Evolutionary conservation across 164 flowering plant genomes (phyloP), one percentile per base, ranked within the genome.

Genomic region (Aristolochia fimbriata): DNA sequence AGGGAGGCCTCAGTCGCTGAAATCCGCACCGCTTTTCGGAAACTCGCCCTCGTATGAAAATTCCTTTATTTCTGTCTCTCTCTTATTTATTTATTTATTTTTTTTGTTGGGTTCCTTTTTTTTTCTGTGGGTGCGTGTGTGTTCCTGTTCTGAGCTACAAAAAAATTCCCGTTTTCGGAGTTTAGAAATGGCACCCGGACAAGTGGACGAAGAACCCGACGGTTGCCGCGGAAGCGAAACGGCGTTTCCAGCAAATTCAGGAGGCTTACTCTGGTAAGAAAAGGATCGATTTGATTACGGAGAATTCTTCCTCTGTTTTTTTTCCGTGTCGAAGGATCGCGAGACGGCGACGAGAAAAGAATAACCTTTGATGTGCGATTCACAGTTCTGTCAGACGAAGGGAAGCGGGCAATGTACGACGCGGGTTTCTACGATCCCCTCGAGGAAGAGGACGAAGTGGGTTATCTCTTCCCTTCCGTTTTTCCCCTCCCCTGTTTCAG

Each of bases 181-280:
- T 57, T 55, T 23, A 91, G 97, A 82, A 81, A 71, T 91, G 98
- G 96, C 98, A 91, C 64, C 98, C 98, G 59, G 98, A 91, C 58
- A 70, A 80, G 71, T 82, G 84, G 81, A 62, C 76, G 51, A 69
- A 60, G 67, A 83, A 82, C 60, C 85, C 83, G 14, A 51, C 74
- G 47, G 74, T 74, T 21, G 81, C 86, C 41, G 87, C 72, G 2
- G 92, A 88, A 33, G 92, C 91, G 14, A 86, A 91, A 17, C 81
- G 79, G 51, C 77, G 87, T 57, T 91, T 91, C 58, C 98, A 91
- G 87, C 80, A 85, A 67, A 81, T 91, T n/a, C 98, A 91, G 56
- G 96, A 91, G 61, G 98, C 98, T 0, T 91, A 91, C 53, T 79
- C 97, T 11, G 97, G 95, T 81, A 23, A 0, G 43, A 19, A 11